Evolutionary conservation across 1,139 yeast genomes (phyloP).

Genomic region (Blastobotrys malaysiensis): DNA sequence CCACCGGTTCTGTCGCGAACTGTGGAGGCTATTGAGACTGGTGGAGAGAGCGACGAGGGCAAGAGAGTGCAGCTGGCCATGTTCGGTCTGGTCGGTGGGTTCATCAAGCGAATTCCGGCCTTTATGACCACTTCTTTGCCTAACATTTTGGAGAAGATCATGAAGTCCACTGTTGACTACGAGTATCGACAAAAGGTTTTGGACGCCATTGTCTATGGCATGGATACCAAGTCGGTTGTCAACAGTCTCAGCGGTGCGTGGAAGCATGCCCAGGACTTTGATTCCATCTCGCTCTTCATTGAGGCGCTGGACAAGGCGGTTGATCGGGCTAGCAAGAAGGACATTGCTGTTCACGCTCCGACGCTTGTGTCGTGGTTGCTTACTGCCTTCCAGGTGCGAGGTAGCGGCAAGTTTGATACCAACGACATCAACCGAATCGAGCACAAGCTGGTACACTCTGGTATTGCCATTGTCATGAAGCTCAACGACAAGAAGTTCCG

Average conservation of each 20-base stretch:
- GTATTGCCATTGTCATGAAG: constrained; percentile 75
- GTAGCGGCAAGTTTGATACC: constrained; percentile 51
- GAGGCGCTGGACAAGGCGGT: constrained; percentile 60
- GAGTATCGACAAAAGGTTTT: constrained; percentile 62
- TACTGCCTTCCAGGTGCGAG: constrained; percentile 53
- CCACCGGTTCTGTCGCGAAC: constrained; percentile 68
- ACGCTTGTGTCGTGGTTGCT: constrained; percentile 65
- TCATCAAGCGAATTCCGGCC: constrained; percentile 80
- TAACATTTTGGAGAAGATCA: constrained; percentile 52
- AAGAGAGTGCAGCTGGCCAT: constrained; percentile 45
- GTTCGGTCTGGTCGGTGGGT: constrained; percentile 64
- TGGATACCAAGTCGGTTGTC: constrained; percentile 61
- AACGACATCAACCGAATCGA: constrained; percentile 81
- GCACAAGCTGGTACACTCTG: constrained; percentile 66
- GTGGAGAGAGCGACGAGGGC: constrained; percentile 24
- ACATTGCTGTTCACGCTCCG: constrained; percentile 67
- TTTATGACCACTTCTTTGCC: constrained; percentile 69
- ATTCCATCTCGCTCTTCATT: constrained; percentile 63
- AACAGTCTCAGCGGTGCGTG: constrained; percentile 60
- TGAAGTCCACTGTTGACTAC: constrained; percentile 49
- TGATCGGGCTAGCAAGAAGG: constrained; percentile 64
- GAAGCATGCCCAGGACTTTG: constrained; percentile 47
- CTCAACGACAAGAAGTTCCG: constrained; percentile 90
- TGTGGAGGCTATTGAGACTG: constrained; percentile 33
- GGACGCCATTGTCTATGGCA: constrained; percentile 57